phyloP scores from a whole-genome alignment of 2,329 filamentous ascomycete species.

The Phyllosticta capitalensis region DNA sequence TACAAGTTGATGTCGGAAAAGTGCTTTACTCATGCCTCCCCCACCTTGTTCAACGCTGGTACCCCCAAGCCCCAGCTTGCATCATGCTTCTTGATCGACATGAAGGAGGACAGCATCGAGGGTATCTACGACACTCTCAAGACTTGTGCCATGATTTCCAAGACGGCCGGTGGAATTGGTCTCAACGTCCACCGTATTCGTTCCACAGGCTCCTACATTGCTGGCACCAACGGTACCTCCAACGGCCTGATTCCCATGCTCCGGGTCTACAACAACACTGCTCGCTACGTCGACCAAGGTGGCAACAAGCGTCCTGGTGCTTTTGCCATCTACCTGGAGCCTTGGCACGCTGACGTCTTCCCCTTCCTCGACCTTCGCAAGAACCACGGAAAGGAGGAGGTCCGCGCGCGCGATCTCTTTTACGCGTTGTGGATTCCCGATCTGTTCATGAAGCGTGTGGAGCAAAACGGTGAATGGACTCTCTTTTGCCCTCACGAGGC shows the following conservation, averaged over 20 bases:
- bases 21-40: conserved; percentile 96
- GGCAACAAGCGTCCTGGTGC: conserved; percentile 98
- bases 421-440: conserved; percentile 97
- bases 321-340: conserved; percentile 97
- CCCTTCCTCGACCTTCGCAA: conserved; percentile 96
- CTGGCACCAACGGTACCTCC: conserved; percentile 93
- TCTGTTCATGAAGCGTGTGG: conserved; percentile 99
- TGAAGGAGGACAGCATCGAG: conserved; percentile 99
- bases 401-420: conserved; percentile 94
- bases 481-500: conserved; percentile 98
- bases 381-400: conserved; percentile 98
- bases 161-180: conserved; percentile 97
- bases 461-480: conserved; percentile 94
- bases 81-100: conserved; percentile 97
- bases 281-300: conserved; percentile 95
- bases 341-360: conserved; percentile 97
- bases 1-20: conserved; percentile 99
- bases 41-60: conserved; percentile 95
- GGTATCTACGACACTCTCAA: conserved; percentile 99
- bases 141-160: conserved; percentile 99
- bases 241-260: conserved; percentile 98
- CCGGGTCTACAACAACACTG: conserved; percentile 98
- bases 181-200: conserved; percentile 95
- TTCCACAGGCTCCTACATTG: conserved; percentile 95
- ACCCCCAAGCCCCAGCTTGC: conserved; percentile 91